phyloP scores from a whole-genome alignment of 1,284 basidiomycete species.

The Heterobasidion parviporum region DNA sequence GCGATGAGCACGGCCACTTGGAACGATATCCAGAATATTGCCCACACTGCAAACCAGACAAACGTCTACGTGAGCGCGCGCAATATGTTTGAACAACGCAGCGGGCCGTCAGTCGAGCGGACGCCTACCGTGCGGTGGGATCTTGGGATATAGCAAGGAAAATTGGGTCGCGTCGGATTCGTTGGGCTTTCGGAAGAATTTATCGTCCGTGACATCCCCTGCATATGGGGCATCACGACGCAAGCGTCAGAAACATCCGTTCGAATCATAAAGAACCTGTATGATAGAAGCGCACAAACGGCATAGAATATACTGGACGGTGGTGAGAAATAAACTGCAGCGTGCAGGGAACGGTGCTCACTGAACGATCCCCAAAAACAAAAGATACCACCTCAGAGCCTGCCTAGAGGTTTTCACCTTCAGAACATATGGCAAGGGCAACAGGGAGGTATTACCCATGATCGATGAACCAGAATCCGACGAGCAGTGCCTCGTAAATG shows the following conservation, averaged over 20 bases:
- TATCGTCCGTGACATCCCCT: conserved; percentile 83
- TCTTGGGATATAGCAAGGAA: conserved; percentile 53
- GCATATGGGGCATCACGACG: conserved; percentile 3
- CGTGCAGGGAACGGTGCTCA: conserved; percentile 24
- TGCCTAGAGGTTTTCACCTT: conserved; percentile 27
- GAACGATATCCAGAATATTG: conserved; percentile 67
- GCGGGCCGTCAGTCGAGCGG: conserved; percentile 11
- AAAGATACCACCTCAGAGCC: conserved; percentile 71
- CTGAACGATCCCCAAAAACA: conserved; percentile 78
- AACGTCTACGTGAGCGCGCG: background rate
- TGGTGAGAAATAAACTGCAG: conserved; percentile 25
- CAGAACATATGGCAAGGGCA: background rate
- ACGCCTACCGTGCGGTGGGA: conserved; percentile 52
- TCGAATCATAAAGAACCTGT: background rate
- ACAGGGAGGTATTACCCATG: conserved; percentile 44
- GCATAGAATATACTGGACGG: conserved; percentile 48
- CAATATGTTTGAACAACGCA: background rate
- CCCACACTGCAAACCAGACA: conserved; percentile 48
- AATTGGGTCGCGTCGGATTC: conserved; percentile 81
- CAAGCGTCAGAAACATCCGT: background rate
- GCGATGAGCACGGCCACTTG: conserved; percentile 57
- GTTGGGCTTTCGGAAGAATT: conserved; percentile 80
- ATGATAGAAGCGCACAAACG: conserved; percentile 44
- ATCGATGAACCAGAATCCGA: conserved; percentile 81
- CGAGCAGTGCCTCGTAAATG: conserved; percentile 64